These are phyloP conservation scores for Spathaspora sp. DNA, from an alignment of 1,139 yeast genomes.

Conservation along the genomic window DNA sequence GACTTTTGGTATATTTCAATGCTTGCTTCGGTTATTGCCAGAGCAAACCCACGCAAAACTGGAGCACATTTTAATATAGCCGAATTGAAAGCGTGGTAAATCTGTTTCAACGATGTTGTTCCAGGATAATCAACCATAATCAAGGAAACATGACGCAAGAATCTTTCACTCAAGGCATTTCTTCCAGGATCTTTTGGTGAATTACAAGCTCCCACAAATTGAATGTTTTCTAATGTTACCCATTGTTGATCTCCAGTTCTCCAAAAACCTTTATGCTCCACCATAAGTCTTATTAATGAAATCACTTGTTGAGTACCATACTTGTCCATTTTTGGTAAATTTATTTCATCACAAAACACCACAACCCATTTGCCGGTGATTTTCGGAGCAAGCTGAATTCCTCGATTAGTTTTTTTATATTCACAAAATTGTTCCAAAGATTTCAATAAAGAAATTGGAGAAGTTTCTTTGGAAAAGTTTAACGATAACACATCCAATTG, in stretches of 20 bases:
- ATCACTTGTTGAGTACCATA: constrained; percentile 78
- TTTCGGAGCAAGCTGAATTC: constrained; percentile 58
- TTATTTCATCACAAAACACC: constrained; percentile 89
- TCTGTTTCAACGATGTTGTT: constrained; percentile 57
- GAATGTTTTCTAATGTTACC: constrained; percentile 66
- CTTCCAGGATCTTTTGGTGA: constrained; percentile 86
- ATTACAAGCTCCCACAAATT: constrained; percentile 93
- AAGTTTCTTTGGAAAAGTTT: constrained; percentile 83
- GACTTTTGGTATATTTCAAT: constrained; percentile 57
- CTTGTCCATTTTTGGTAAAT: constrained; percentile 72
- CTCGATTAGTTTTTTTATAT: constrained; percentile 53
- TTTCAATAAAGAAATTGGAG: constrained; percentile 59
- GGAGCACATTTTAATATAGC: constrained; percentile 69
- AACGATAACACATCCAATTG: constrained; percentile 63
- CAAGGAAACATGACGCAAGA: constrained; percentile 66
- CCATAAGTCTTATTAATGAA: constrained; percentile 72
- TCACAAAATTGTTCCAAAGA: constrained; percentile 74
- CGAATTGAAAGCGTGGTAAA: constrained; percentile 58
- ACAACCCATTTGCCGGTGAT: constrained; percentile 72
- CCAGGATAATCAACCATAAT: constrained; percentile 84
- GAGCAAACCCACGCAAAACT: constrained; percentile 53
- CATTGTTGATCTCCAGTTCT: constrained; percentile 56
- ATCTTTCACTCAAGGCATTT: constrained; percentile 54
- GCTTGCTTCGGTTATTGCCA: constrained; percentile 63
- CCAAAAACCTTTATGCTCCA: constrained; percentile 83